Base-by-base conservation (phyloP, 495 filamentous ascomycete genomes). In the Neurospora hispaniola region DNA sequence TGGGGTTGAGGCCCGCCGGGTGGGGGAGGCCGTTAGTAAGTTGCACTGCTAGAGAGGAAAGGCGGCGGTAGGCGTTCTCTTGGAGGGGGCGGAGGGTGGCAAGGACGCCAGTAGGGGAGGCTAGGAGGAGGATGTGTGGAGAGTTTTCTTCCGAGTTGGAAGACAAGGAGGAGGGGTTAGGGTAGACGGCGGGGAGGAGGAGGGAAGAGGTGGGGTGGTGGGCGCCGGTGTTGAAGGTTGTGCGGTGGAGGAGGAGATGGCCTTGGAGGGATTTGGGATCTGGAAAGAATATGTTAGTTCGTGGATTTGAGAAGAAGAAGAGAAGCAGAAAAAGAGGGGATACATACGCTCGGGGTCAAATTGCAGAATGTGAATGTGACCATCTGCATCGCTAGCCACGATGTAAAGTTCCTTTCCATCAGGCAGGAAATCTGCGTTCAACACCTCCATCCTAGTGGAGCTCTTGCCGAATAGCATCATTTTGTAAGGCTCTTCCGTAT, bases 401-500 rank as follows among this genome's bases (percentile, higher is more conserved):
- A 98, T 90, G 79, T 89, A 92, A 14, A 99, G 85, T 73, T 93
- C 90, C 70, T 91, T 89, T 14, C 92, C 94, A 76, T 94, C 90
- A 0, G 96, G 96, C 5, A 98, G 84, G 80, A 99, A 96, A 71
- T 97, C 94, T 9, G 92, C 93, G 11, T 90, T 87, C 31, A 96
- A 80, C 14, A 96, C 90, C 79, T 96, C 93, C 72, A 97, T 82
- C 43, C 88, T 87, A 2, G 90, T 86, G 5, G 86, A 85, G 76
- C 90, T 90, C 80, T 97, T 97, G 62, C 94, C 94, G 78, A 98
- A 95, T n/a, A 97, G 85, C 16, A 90, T 90, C 90, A 99, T 94
- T 78, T 91, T 93, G 78, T 98, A 98, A 0, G 96, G 96, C 75
- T 98, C 95, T 81, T 97, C 93, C 68, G 91, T 93, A 78, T 96